Evolutionary conservation across 306 rosid genomes (phyloP), one percentile per base, ranked within the genome.

Genomic region (Nissolia schottii): DNA sequence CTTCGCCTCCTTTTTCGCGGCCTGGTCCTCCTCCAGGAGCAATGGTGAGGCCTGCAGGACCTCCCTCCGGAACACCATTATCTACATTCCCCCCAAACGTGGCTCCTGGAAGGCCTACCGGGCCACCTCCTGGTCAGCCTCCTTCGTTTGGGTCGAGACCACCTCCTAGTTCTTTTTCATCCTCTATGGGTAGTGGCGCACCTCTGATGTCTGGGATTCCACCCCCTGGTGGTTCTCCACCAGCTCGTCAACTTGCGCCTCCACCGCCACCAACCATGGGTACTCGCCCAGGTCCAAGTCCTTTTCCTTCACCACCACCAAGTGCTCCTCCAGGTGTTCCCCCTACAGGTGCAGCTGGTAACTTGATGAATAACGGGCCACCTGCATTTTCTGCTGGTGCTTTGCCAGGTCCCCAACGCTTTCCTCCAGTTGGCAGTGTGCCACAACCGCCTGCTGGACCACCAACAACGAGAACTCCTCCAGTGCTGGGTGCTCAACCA

Each of bases 281-380:
- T 75, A 48, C 81, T 46, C 96, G 84, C 46, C 46, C 49, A 0
- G 27, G 56, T 46, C 78, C 69, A 19, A 79, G 55, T 73, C 76
- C 84, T 24, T 29, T 71, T 59, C 19, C 74, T n/a, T 65, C 92
- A 1, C 82, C 87, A 0, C 89, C 88, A 10, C 48, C 84, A 61
- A 66, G 80, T 69, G 20, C 82, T 14, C 75, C 78, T 43, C 87
- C 65, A 4, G 62, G 8, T 9, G 37, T 76, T 24, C 84, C 82
- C 6, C 88, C 81, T 27, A 31, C 77, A 29, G 65, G 70, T 66
- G 80, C 80, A 64, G 62, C 85, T 0, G 57, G 79, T 76, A 81
- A 91, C 80, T 73, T 86, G 77, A 73, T 88, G 90, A 87, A 70
- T 71, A 93, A 93, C 45, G 98, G 98, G 75, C 92, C 97, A 0